A percentile compares a stretch with the other conserved stretches of the same genome.
phyloP scores from a whole-genome alignment of 23 red algal genomes.

The Cyanidioschyzon merolae region DNA sequence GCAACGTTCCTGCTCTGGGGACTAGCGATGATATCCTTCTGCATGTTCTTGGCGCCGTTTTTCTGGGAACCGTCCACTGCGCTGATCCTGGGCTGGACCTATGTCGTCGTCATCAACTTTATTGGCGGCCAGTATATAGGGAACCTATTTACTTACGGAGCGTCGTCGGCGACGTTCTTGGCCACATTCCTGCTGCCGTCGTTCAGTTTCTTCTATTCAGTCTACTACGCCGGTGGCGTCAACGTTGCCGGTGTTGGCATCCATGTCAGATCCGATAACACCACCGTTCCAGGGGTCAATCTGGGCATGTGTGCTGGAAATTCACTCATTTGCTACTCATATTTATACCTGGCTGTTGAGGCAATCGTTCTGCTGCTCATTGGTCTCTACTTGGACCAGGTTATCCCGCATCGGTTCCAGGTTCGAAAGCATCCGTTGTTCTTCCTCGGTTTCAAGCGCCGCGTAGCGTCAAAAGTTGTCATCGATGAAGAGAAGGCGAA shows the following conservation, averaged over 20 bases:
- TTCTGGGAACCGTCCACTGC: conserved; percentile 60
- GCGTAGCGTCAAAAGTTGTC: background rate
- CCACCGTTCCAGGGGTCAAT: conserved; percentile 21
- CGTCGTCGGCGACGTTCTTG: conserved; percentile 20
- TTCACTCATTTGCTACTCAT: conserved; percentile 55
- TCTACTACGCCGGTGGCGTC: conserved; percentile 65
- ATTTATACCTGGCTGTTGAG: conserved; percentile 41
- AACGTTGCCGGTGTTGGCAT: conserved; percentile 50
- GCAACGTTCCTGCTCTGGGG: conserved; percentile 44
- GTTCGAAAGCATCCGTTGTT: conserved; percentile 69
- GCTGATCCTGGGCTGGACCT: conserved; percentile 67
- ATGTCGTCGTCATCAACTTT: conserved; percentile 48
- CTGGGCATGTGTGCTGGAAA: conserved; percentile 63
- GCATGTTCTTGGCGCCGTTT: conserved; percentile 63
- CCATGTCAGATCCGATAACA: conserved; percentile 19
- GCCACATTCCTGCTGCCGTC: conserved; percentile 67
- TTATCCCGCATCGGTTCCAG: conserved; percentile 33
- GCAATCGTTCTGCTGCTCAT: conserved; percentile 38
- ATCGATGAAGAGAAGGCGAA: background rate
- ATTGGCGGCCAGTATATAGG: conserved; percentile 64
- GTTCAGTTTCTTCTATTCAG: conserved; percentile 59
- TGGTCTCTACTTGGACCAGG: conserved; percentile 74
- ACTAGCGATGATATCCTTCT: conserved; percentile 52
- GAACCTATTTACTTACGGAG: conserved; percentile 32
- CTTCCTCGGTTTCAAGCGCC: conserved; percentile 42